phyloP scores from a whole-genome alignment of 805 yeast genomes.

The Candida cerambycidarum region DNA sequence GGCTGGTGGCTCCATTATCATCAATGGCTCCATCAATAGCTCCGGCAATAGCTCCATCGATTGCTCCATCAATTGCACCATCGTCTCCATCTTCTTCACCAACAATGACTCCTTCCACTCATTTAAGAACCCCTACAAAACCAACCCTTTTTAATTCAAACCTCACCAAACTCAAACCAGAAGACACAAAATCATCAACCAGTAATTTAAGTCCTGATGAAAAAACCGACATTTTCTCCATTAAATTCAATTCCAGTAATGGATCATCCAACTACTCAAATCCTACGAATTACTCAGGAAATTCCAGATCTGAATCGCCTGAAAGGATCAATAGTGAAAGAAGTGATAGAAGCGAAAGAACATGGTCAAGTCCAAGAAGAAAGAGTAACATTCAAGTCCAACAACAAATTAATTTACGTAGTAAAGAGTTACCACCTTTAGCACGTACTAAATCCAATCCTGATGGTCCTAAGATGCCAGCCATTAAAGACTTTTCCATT shows the following conservation, averaged over 20 bases:
- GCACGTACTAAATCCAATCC: slow-evolving; percentile 7
- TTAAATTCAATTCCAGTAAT: slow-evolving; percentile 16
- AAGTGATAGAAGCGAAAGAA: slow-evolving; percentile 17
- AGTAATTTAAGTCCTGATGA: slow-evolving; percentile 18
- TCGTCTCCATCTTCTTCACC: too few species aligned
- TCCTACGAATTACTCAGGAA: slow-evolving; percentile 32
- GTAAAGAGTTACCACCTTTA: slow-evolving; percentile 27
- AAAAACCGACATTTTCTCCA: slow-evolving; percentile 17
- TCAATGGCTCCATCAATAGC: background rate
- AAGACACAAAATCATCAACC: slow-evolving; percentile 17
- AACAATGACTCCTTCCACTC: too few species aligned
- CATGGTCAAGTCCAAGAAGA: slow-evolving; percentile 46
- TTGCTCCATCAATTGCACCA: too few species aligned
- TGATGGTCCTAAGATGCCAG: slow-evolving; percentile 26
- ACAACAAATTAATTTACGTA: slow-evolving; percentile 32
- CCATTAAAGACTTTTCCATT: slow-evolving; percentile 43
- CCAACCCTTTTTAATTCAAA: too few species aligned
- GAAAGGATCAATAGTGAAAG: slow-evolving; percentile 10
- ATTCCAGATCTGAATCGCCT: slow-evolving; percentile 16
- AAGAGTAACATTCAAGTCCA: slow-evolving; percentile 28
- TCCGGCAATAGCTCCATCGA: too few species aligned
- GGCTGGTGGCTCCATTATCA: background rate
- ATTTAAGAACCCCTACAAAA: too few species aligned
- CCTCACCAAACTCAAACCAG: slow-evolving; percentile 11
- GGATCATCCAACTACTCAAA: slow-evolving; percentile 32